Percentiles rank a stretch among this genome's conserved stretches.
These are phyloP conservation scores for Aspergillus persii DNA, from an alignment of 2,329 filamentous ascomycete species.

Conservation along the genomic window DNA sequence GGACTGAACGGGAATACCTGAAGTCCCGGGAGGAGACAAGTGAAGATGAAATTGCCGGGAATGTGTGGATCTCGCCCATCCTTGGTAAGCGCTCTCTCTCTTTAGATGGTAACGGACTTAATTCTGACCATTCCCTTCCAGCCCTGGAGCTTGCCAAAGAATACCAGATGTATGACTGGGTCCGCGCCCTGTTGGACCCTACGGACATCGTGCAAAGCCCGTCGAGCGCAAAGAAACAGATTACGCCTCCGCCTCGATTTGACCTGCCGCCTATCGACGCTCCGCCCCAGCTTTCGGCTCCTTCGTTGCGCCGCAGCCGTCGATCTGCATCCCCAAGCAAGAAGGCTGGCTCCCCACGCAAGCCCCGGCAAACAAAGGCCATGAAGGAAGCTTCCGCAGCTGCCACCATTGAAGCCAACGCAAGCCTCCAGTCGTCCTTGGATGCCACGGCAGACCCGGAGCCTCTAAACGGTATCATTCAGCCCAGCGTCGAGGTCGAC, in stretches of 20 bases:
- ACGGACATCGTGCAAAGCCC: conserved; percentile 68
- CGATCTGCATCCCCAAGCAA: conserved; percentile 60
- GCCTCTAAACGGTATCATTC: conserved; percentile 23
- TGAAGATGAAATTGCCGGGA: conserved; percentile 88
- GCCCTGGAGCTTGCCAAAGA: conserved; percentile 81
- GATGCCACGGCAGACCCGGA: conserved; percentile 41
- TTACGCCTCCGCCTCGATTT: conserved; percentile 78
- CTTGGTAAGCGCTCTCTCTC: conserved; percentile 50
- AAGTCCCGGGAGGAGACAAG: conserved; percentile 80
- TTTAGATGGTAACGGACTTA: background rate
- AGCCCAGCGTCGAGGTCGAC: conserved; percentile 28
- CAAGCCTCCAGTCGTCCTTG: conserved; percentile 48
- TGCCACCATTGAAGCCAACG: conserved; percentile 49
- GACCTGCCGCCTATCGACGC: conserved; percentile 53
- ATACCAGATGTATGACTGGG: conserved; percentile 83
- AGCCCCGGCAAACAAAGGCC: conserved; percentile 50
- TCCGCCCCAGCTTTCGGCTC: conserved; percentile 26
- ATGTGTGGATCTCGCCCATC: conserved; percentile 89
- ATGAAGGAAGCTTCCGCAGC: conserved; percentile 50
- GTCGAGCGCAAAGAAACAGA: conserved; percentile 70
- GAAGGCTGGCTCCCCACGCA: conserved; percentile 52
- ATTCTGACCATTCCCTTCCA: conserved; percentile 39
- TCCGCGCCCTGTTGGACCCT: conserved; percentile 88
- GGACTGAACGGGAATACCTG: conserved; percentile 67
- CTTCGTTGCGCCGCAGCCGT: conserved; percentile 50